Conservation (phyloP, 1,139 yeast genomes). For the Yamadazyma atlantica region DNA sequence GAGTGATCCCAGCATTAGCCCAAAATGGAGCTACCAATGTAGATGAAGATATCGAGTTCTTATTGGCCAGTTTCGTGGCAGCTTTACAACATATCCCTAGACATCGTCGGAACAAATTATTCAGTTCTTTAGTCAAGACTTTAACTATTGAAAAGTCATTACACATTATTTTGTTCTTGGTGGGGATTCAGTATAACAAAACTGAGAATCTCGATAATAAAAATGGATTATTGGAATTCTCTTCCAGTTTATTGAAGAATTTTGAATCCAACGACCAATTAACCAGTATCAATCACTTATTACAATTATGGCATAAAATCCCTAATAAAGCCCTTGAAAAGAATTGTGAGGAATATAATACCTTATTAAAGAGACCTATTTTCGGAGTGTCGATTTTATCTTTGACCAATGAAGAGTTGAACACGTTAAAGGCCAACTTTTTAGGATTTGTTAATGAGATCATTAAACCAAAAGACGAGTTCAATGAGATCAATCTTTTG, state of each 20-base stretch:
- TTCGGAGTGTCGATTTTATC: constrained; percentile 63
- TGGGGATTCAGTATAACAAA: constrained; percentile 74
- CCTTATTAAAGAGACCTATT: constrained; percentile 54
- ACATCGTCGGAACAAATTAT: constrained; percentile 87
- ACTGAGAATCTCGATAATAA: constrained; percentile 53
- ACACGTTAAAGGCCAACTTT: constrained; percentile 35
- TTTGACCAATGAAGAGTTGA: constrained; percentile 49
- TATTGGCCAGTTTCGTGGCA: constrained; percentile 83
- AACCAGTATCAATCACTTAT: constrained; percentile 53
- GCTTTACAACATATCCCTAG: constrained; percentile 96
- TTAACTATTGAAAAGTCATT: constrained; percentile 69
- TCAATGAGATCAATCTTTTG: constrained; percentile 40
- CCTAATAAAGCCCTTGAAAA: constrained; percentile 43
- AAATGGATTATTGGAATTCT: constrained; percentile 74
- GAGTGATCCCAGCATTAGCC: constrained; percentile 89
- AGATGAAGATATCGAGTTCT: constrained; percentile 57
- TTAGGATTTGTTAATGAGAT: constrained; percentile 22
- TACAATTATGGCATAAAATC: constrained; percentile 53
- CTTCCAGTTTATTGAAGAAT: constrained; percentile 63
- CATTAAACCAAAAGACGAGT: constrained; percentile 33
- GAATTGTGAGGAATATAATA: constrained; percentile 35
- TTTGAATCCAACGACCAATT: constrained; percentile 73
- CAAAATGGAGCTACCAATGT: constrained; percentile 42
- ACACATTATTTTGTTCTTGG: constrained; percentile 70
- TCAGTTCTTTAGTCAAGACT: constrained; percentile 74